A percentile compares a stretch with the other conserved stretches of the same genome.
phyloP scores from a whole-genome alignment of 805 yeast genomes.

The Saccharomyces paradoxus region DNA sequence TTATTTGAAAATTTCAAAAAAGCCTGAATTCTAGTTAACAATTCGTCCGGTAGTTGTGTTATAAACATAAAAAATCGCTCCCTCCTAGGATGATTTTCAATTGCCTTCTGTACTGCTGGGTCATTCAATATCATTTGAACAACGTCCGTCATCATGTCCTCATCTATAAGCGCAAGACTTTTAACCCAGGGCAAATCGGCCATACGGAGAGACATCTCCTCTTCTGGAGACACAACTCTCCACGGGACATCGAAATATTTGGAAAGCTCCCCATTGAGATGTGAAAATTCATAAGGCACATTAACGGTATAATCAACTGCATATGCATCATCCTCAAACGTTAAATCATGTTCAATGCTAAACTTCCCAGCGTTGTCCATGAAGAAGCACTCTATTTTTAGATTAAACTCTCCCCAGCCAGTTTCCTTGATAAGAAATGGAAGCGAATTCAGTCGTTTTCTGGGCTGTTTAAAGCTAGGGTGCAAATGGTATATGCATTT shows the following conservation, averaged over 20 bases:
- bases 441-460: constrained; percentile 58
- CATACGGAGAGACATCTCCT: background rate
- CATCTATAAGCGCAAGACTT: constrained; percentile 14
- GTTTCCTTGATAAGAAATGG: constrained; percentile 82
- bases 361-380: constrained; percentile 78
- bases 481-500: constrained; percentile 83
- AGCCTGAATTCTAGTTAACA: constrained; percentile 10
- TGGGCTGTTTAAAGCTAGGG: constrained; percentile 85
- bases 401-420: constrained; percentile 97
- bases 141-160: constrained; percentile 20
- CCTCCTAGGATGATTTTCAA: constrained; percentile 13
- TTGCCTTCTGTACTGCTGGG: constrained; percentile 18
- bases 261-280: constrained; percentile 52
- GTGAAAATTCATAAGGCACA: constrained; percentile 65
- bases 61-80: constrained; percentile 19
- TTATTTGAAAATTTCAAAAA: background rate
- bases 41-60: constrained; percentile 22
- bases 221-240: constrained; percentile 13
- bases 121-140: constrained; percentile 19
- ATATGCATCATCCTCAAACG: constrained; percentile 67
- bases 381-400: constrained; percentile 64
- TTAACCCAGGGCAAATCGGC: constrained; percentile 23
- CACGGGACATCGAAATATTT: constrained; percentile 73
- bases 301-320: constrained; percentile 63
- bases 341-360: constrained; percentile 73